Evolutionary conservation across 2,329 filamentous ascomycete genomes (phyloP).

Genomic region (Drechslera avenae): DNA sequence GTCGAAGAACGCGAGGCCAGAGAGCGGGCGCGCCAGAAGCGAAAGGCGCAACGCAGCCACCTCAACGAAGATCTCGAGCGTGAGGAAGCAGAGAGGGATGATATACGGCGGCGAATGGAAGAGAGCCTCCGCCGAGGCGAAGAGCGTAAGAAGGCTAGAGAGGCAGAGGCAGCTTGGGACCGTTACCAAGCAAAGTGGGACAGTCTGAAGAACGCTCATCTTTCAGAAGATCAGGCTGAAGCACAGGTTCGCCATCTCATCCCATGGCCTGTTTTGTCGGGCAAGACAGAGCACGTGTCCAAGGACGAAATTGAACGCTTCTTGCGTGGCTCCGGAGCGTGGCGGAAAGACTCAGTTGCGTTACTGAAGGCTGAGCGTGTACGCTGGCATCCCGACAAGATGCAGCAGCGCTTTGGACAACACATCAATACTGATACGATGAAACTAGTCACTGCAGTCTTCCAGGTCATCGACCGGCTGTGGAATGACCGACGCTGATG

Average conservation of each 20-base stretch:
- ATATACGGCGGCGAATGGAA: constrained; percentile 69
- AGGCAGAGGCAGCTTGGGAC: constrained; percentile 66
- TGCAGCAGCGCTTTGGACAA: constrained; percentile 83
- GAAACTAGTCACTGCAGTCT: constrained; percentile 83
- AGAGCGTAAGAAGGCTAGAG: constrained; percentile 62
- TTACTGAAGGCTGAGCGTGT: constrained; percentile 83
- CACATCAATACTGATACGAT: constrained; percentile 73
- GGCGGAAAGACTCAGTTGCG: constrained; percentile 50
- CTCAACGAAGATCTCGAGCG: constrained; percentile 51
- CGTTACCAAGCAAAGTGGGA: constrained; percentile 70
- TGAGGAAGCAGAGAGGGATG: constrained; percentile 50
- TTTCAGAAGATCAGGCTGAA: constrained; percentile 17
- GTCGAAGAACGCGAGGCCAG: constrained; percentile 74
- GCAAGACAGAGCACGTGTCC: constrained; percentile 61
- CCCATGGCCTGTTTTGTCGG: constrained; percentile 75
- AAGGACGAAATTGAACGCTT: constrained; percentile 70
- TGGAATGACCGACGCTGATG: constrained; percentile 64
- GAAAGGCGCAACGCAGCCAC: constrained; percentile 44
- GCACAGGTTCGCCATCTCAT: constrained; percentile 50
- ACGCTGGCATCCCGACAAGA: constrained; percentile 97
- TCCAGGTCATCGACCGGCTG: constrained; percentile 84
- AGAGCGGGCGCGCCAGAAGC: constrained; percentile 54
- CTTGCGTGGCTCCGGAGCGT: constrained; percentile 61
- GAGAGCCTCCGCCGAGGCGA: constrained; percentile 70
- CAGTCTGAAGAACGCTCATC: constrained; percentile 43